phyloP scores from a whole-genome alignment of 2,329 filamentous ascomycete species.

The Cladobotryum mycophilum region DNA sequence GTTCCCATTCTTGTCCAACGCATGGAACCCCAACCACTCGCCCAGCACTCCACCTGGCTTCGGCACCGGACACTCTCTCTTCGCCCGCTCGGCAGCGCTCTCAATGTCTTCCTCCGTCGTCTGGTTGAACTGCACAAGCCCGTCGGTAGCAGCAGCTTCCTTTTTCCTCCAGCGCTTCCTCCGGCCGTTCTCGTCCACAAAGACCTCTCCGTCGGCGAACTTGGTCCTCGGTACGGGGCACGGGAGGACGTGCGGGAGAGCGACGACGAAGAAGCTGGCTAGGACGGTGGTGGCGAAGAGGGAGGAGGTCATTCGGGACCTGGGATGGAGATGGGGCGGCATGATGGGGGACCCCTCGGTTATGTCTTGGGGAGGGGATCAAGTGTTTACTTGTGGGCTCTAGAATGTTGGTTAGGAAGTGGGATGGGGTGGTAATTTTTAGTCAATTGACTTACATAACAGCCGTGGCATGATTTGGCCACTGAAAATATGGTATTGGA shows the following conservation, averaged over 20 bases:
- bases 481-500: slow-evolving; percentile 4
- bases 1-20: slow-evolving; percentile 10
- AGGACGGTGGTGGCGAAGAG: slow-evolving; percentile 91
- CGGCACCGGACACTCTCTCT: slow-evolving; percentile 82
- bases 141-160: slow-evolving; percentile 29
- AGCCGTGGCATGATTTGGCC: slow-evolving; percentile 14
- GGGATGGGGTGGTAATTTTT: background rate
- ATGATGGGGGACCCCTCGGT: slow-evolving; percentile 38
- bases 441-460: slow-evolving; percentile 16
- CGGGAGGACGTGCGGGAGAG: slow-evolving; percentile 80
- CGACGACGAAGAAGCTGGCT: slow-evolving; percentile 87
- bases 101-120: slow-evolving; percentile 30
- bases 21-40: slow-evolving; percentile 64
- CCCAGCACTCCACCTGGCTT: slow-evolving; percentile 78
- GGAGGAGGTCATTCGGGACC: slow-evolving; percentile 86
- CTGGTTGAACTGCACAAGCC: slow-evolving; percentile 43
- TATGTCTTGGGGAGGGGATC: slow-evolving; percentile 3
- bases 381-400: background rate
- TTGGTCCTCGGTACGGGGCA: slow-evolving; percentile 76
- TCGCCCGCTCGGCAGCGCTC: slow-evolving; percentile 34
- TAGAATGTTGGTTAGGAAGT: background rate
- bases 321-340: slow-evolving; percentile 86
- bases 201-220: slow-evolving; percentile 62
- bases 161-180: slow-evolving; percentile 39
- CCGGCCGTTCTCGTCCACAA: slow-evolving; percentile 40